Base-by-base conservation (phyloP, 1,284 basidiomycete species). In the Exsudoporus floridanus region DNA sequence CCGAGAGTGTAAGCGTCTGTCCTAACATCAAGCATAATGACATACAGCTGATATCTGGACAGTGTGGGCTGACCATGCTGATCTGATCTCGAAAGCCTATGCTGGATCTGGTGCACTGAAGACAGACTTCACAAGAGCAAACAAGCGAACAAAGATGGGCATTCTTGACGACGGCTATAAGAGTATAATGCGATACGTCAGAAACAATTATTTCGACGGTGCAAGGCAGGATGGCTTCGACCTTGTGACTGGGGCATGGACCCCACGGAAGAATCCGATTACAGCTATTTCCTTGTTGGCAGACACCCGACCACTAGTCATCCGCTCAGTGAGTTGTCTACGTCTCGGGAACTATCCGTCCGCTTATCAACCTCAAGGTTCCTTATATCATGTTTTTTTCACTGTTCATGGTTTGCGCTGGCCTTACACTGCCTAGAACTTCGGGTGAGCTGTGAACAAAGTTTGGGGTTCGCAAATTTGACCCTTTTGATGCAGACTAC, bases 1-100 rank as follows among this genome's bases (percentile, higher is more conserved):
- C 76, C 83, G 96, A 66, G 90, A 94, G 70, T 80, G 94, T 97
- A 63, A 66, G 90, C 40, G 35, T 35, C 18, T 51, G 18, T 53
- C n/a, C 28, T 30, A 42, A n/a, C 18, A 9, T 48, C 27, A 34
- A 41, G 35, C 43, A 43, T 25, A 13, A 43, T 56, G 23, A 50
- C n/a, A 27, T 16, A 7, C 16, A 38, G 27, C 42, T 57, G 18
- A 63, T 30, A 10, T 46, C n/a, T 27, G 43, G 8, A 52, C 55
- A 95, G 94, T 98, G 70, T 99, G 97, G 97, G 90, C 97, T 19
- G 92, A 99, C 67, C 96, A 99, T 68, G 97, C 94, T 18, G 94
- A 99, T 71, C 78, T 81, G 46, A 91, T 99, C 58, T 89, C 94
- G 2, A 86, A 82, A 54, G 94, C 95, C 0, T 99, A 99, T 72